These are phyloP conservation scores for Hygrophila difformis DNA, from an alignment of 257 asterid species.

Conservation along the genomic window DNA sequence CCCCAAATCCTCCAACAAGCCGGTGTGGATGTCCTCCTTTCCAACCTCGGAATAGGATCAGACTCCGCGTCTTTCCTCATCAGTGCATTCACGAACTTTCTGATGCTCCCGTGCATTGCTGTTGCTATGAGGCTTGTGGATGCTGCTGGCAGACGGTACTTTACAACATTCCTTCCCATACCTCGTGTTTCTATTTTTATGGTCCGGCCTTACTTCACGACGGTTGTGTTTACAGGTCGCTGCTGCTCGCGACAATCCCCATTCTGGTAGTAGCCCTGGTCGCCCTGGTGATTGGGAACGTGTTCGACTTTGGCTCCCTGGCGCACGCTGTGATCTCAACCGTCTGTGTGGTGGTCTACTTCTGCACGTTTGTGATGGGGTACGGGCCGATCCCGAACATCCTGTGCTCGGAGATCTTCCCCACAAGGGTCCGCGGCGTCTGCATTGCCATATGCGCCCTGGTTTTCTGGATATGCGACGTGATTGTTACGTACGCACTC, in stretches of 20 bases:
- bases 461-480: constrained; percentile 84
- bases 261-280: constrained; percentile 53
- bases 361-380: constrained; percentile 90
- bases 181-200: not conserved
- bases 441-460: constrained; percentile 90
- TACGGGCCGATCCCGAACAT: constrained; percentile 92
- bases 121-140: constrained; percentile 95
- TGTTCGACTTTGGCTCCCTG: constrained; percentile 39
- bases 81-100: constrained; percentile 45
- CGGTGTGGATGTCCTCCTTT: constrained; percentile 74
- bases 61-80: constrained; percentile 77
- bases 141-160: constrained; percentile 76
- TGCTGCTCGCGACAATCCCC: constrained; percentile 70
- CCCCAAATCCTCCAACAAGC: constrained; percentile 95
- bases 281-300: constrained; percentile 58
- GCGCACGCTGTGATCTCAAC: constrained; percentile 73
- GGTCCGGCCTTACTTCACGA: not conserved
- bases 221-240: constrained; percentile 58
- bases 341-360: constrained; percentile 62
- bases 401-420: constrained; percentile 83
- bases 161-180: not conserved
- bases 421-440: constrained; percentile 77
- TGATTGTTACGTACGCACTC: constrained; percentile 69
- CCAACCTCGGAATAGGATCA: constrained; percentile 66
- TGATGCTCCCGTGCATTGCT: constrained; percentile 63